Evolutionary conservation across 2,329 filamentous ascomycete genomes (phyloP), one percentile per base, ranked within the genome.

Genomic region (Immersiporthe knoxdaviesiana): DNA sequence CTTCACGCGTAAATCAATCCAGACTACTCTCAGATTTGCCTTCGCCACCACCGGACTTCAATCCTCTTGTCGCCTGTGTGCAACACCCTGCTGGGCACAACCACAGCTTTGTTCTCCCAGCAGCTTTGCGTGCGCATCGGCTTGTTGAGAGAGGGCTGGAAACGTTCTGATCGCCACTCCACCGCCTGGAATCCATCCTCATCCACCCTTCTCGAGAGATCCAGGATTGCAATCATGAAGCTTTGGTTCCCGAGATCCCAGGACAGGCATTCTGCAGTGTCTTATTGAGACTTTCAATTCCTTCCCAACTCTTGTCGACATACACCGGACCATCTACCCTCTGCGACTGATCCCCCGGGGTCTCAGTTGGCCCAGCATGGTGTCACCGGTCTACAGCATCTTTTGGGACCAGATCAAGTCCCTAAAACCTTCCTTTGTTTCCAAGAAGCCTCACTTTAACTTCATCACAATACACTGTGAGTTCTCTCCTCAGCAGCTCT

Each of bases 401-500:
- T 39, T 81, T 56, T 80, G 80, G 80, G 77, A 76, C 50, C 81
- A 85, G 74, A 68, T 87, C 71, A 81, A 80, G 77, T 78, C 81
- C 69, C 75, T 87, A 72, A 87, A 85, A 75, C 87, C 87, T 3
- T 82, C 85, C 21, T 88, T 90, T 72, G 74, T 88, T 37, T 84
- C 85, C 66, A 87, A 84, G 75, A 84, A 86, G 74, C 90, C 89
- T 21, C 88, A 90, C 73, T 91, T 94, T 80, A 94, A 92, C 81
- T 97, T 95, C 78, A 94, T 96, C 71, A 90, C 90, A 1, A 84
- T 89, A 21, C 93, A 97, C 76, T 97, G 91, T 92, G 81, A 79
- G 88, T 83, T 58, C 37, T 83, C 59, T 39, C 56, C 39, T 2
- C 11, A 32, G 18, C 7, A 18, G 50, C 21, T 32, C 37, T 30